These are phyloP conservation scores for Acorus gramineus DNA, from an alignment of 106 monocot genomes.

Conservation along the genomic window DNA sequence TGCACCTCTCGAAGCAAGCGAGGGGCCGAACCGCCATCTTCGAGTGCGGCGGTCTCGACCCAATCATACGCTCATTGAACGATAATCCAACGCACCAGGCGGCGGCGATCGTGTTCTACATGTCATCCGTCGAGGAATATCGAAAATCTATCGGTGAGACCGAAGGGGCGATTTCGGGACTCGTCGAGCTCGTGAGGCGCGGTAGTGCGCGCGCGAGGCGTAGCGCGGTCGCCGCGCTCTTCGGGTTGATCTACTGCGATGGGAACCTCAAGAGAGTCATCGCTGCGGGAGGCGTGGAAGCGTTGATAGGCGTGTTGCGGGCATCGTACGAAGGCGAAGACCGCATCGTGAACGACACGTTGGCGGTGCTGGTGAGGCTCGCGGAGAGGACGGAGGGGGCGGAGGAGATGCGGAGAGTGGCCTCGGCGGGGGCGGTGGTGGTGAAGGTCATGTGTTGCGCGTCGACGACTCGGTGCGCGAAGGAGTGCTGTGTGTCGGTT, in stretches of 20 bases:
- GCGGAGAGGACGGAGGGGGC: constrained; percentile 46
- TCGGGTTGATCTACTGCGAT: constrained; percentile 31
- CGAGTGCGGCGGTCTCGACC: constrained; percentile 30
- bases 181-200: constrained; percentile 36
- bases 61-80: constrained; percentile 28
- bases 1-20: constrained; percentile 59
- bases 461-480: constrained; percentile 28
- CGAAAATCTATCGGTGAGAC: constrained; percentile 42
- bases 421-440: constrained; percentile 13
- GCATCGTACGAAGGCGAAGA: constrained; percentile 37
- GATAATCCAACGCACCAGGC: constrained; percentile 49
- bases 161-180: constrained; percentile 41
- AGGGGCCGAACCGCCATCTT: constrained; percentile 42
- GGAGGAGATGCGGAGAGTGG: constrained; percentile 16
- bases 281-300: constrained; percentile 24
- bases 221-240: constrained; percentile 48
- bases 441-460: constrained; percentile 27
- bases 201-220: constrained; percentile 34
- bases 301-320: constrained; percentile 20
- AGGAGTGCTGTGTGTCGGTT: constrained; percentile 44
- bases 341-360: constrained; percentile 29
- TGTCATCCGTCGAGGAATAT: constrained; percentile 46
- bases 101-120: constrained; percentile 68
- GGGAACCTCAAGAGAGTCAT: constrained; percentile 38
- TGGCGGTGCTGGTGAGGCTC: constrained; percentile 40